Evolutionary conservation across 208 protist species (phyloP), one percentile per base, ranked within the genome.

Genomic region (Trypanosoma lewisi): DNA sequence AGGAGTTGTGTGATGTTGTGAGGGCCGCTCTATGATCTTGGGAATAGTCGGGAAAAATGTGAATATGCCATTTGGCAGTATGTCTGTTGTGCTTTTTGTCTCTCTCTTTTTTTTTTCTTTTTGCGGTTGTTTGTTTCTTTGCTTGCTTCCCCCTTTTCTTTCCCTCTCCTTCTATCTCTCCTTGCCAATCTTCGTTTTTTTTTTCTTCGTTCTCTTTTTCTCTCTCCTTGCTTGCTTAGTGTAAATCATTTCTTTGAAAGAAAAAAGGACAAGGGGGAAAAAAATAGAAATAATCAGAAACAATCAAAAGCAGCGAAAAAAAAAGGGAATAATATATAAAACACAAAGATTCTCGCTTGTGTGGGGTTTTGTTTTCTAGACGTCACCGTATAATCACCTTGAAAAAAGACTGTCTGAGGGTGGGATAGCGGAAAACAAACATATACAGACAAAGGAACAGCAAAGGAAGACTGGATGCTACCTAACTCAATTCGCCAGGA

Each of bases 311-410:
- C 9, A 34, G 6, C 47, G 51, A 76, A 53, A 66, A 66, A 19
- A 52, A 66, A 37, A 50, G 75, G 37, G 66, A 76, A 16, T 27
- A 57, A 45, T 42, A 62, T 47, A 60, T 64, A 27, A 66, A 61
- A 42, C 11, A 14, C 4, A 56, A 23, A 56, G n/a, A 49, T 49
- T 49, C n/a, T n/a, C n/a, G n/a, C n/a, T n/a, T n/a, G n/a, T n/a
- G n/a, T n/a, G n/a, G n/a, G n/a, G n/a, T n/a, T n/a, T n/a, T n/a
- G n/a, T n/a, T n/a, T n/a, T n/a, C n/a, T n/a, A n/a, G n/a, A n/a
- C n/a, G n/a, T n/a, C n/a, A n/a, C n/a, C n/a, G n/a, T n/a, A n/a
- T n/a, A n/a, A n/a, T n/a, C n/a, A n/a, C n/a, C n/a, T n/a, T n/a
- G n/a, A n/a, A n/a, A n/a, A n/a, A n/a, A n/a, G n/a, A n/a, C n/a